Percentiles rank a stretch among this genome's conserved stretches.
These are phyloP conservation scores for Solanum raphanifolium DNA, from an alignment of 257 asterid genomes.

Conservation along the genomic window DNA sequence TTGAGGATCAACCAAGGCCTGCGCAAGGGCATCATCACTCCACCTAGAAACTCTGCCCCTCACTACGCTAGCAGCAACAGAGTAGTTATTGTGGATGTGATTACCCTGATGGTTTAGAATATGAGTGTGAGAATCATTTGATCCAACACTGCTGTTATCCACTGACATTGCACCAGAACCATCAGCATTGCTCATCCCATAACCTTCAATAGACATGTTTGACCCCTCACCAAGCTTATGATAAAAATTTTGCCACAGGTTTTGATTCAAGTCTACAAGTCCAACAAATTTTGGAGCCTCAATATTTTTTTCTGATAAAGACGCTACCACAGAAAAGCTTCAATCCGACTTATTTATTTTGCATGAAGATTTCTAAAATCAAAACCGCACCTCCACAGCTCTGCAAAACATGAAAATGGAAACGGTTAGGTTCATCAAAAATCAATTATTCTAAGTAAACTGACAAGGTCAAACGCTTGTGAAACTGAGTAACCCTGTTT, in stretches of 20 bases:
- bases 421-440: background rate
- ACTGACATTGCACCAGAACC: slow-evolving; percentile 84
- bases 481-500: background rate
- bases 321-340: too few relatives aligned
- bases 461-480: background rate
- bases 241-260: slow-evolving; percentile 12
- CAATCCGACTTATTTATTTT: too few relatives aligned
- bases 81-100: slow-evolving; percentile 48
- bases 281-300: too few relatives aligned
- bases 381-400: background rate
- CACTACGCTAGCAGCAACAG: slow-evolving; percentile 68
- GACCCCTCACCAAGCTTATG: slow-evolving; percentile 85
- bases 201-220: slow-evolving; percentile 77
- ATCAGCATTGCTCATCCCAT: slow-evolving; percentile 84
- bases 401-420: background rate
- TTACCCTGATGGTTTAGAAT: slow-evolving; percentile 74
- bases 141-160: slow-evolving; percentile 84
- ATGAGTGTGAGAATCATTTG: slow-evolving; percentile 17
- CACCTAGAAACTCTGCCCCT: slow-evolving; percentile 53
- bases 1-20: slow-evolving; percentile 22
- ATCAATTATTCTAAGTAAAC: background rate
- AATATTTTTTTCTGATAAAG: too few relatives aligned
- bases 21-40: slow-evolving; percentile 77
- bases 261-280: too few relatives aligned
- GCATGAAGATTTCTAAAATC: background rate